Conservation (phyloP, 2,329 filamentous ascomycete species). For the Ciborinia camelliae region DNA sequence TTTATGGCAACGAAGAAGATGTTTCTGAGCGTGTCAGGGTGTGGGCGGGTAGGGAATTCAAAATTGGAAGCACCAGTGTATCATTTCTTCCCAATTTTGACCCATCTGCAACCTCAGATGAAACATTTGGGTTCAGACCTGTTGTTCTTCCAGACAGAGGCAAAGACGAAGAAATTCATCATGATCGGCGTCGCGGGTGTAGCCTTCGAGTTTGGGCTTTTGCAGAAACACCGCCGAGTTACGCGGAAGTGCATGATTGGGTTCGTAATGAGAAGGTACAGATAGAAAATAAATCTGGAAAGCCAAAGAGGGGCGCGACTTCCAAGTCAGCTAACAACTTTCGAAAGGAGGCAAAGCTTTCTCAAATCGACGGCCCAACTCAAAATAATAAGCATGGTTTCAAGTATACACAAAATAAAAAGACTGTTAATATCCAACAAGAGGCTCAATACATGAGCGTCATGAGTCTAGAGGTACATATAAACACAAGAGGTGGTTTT, state of each 20-base stretch:
- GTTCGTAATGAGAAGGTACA: constrained; percentile 41
- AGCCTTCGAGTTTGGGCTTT: constrained; percentile 74
- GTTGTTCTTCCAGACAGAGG: constrained; percentile 48
- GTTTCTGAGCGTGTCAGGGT: constrained; percentile 73
- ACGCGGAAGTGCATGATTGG: constrained; percentile 68
- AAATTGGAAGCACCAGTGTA: constrained; percentile 68
- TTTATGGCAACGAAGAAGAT: constrained; percentile 80
- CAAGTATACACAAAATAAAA: constrained; percentile 76
- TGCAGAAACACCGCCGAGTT: constrained; percentile 64
- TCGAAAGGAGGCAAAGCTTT: constrained; percentile 47
- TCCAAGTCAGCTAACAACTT: constrained; percentile 19
- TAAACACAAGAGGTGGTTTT: constrained; percentile 77
- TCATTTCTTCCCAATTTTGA: constrained; percentile 82
- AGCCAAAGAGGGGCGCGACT: constrained; percentile 25
- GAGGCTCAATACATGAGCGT: constrained; percentile 94
- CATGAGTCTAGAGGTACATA: constrained; percentile 90
- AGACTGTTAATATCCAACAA: constrained; percentile 73
- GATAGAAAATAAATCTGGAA: constrained; percentile 28
- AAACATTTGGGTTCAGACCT: constrained; percentile 52
- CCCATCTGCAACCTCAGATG: constrained; percentile 53
- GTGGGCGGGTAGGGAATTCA: constrained; percentile 86
- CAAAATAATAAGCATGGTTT: constrained; percentile 78
- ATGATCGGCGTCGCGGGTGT: constrained; percentile 54
- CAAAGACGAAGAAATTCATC: constrained; percentile 50
- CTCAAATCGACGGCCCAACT: constrained; percentile 86